A percentile compares a stretch with the other conserved stretches of the same genome.
Conservation (phyloP, 2,329 filamentous ascomycete species). For the Trichoderma semiorbis region DNA sequence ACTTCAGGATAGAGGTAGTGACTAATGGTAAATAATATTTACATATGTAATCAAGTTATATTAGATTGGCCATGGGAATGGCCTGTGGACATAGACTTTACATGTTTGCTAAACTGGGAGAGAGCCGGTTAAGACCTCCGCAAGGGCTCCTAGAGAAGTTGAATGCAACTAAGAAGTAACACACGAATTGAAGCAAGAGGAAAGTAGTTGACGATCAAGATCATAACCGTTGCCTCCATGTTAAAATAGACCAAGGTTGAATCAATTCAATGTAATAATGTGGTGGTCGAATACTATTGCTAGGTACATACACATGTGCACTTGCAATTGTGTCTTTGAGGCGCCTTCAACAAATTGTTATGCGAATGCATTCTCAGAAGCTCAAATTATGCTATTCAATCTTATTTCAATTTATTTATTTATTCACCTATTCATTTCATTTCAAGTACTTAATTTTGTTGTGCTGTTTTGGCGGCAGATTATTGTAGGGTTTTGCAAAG, state of each 20-base stretch:
- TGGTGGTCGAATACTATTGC: background rate
- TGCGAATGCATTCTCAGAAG: background rate
- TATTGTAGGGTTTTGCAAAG: background rate
- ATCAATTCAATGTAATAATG: background rate
- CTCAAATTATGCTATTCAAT: accelerated
- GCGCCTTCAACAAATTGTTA: background rate
- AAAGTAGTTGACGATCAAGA: background rate
- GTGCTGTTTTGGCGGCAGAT: background rate
- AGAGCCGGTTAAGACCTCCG: background rate
- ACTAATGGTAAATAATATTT: background rate
- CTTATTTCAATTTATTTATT: background rate
- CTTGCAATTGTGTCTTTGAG: background rate
- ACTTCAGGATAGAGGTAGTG: background rate
- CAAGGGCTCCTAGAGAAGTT: background rate
- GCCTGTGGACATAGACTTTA: accelerated
- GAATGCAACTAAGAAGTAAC: background rate
- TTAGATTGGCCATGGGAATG: background rate
- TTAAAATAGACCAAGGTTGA: background rate
- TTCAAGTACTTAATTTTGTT: background rate
- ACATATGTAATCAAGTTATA: background rate
- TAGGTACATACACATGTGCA: too few relatives aligned
- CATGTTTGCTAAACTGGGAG: background rate
- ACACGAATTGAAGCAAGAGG: background rate
- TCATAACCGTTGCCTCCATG: background rate
- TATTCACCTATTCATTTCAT: background rate